Evolutionary conservation across 1,139 yeast species (phyloP), one percentile per base, ranked within the genome.

Genomic region (Blastobotrys elegans): DNA sequence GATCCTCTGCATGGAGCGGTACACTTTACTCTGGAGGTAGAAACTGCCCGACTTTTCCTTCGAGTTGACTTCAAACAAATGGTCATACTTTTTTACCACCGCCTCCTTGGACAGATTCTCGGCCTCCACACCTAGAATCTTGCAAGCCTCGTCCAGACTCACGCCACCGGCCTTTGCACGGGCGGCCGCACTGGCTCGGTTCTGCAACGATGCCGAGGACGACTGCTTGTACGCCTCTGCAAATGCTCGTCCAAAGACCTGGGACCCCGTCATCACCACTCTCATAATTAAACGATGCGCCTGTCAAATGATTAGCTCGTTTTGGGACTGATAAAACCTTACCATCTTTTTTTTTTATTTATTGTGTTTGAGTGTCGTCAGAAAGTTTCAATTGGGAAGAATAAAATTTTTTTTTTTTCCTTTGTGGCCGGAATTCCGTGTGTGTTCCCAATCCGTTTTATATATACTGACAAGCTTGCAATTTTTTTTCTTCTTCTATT

Each of bases 191-290:
- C 77, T 71, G 17, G 95, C 87, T 47, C 76, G 71, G 56, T 79
- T 79, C 44, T 84, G 79, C 6, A 88, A 86, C 8, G 88, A 78
- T 35, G 88, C 89, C 49, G 86, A 83, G 16, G 97, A 95, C 1
- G 98, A 97, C 69, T 92, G 97, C 61, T 84, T 84, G 74, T 90
- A 92, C 0, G 98, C 97, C 65, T 89, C 96, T n/a, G 90, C 78
- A 67, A 92, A 92, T 0, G 98, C 98, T 57, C 87, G 79, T 46
- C 97, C 97, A 64, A 92, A 89, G 38, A 92, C 97, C 54, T 88
- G 83, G 11, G 97, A 95, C 49, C 97, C 97, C 18, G 97, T 90
- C 63, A 90, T 79, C 50, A 89, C 77, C 55, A 92, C 96, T 69
- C 87, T 92, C 57, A 87, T 88, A 48, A 92, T 64, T 54, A 92